phyloP scores from a whole-genome alignment of 345 rosid species.

The Rhodomyrtus tomentosa region DNA sequence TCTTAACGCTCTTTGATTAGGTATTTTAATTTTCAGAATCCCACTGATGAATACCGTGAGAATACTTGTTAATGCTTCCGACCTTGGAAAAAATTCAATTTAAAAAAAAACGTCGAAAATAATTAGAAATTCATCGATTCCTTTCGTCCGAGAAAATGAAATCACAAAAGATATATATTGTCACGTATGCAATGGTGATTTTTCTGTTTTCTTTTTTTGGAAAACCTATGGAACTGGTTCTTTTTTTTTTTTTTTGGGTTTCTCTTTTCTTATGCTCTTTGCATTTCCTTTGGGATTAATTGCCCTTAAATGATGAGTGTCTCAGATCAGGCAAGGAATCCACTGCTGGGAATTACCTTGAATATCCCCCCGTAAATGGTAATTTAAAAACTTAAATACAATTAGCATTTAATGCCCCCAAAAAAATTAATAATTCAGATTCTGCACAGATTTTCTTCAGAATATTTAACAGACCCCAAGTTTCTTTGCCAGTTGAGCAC shows the following conservation, averaged over 20 bases:
- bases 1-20: neutral
- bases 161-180: neutral
- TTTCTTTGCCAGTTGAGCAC: neutral
- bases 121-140: neutral
- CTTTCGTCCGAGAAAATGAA: neutral
- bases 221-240: neutral
- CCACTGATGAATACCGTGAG: neutral
- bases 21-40: neutral
- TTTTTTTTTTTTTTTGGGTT: neutral
- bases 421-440: conserved; percentile 3
- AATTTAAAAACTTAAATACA: neutral
- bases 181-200: neutral
- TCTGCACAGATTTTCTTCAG: neutral
- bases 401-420: conserved; percentile 3
- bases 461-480: neutral
- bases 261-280: neutral
- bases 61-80: too few species aligned
- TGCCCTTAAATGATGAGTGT: neutral
- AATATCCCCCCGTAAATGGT: neutral
- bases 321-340: neutral
- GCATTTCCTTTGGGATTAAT: neutral
- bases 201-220: neutral
- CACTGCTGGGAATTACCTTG: neutral
- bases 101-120: neutral
- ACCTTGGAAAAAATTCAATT: neutral